phyloP scores from a whole-genome alignment of 371 early-diverging fungal species.

The Batrachochytrium dendrobatidis region DNA sequence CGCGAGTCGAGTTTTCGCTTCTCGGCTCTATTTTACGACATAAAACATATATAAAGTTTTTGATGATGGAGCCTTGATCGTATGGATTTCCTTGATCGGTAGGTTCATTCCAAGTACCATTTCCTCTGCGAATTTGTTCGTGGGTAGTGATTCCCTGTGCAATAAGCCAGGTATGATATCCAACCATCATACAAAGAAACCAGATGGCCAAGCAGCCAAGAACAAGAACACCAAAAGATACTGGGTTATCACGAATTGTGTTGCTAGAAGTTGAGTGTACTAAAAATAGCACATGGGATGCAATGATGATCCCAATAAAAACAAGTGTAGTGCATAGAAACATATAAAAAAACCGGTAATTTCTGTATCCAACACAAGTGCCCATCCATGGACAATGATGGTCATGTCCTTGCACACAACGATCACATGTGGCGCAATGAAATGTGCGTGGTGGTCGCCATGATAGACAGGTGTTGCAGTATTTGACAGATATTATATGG shows the following conservation, averaged over 20 bases:
- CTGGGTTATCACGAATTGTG: not conserved
- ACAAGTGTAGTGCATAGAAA: conserved; percentile 45
- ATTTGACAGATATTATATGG: conserved; percentile 52
- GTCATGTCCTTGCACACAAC: conserved; percentile 61
- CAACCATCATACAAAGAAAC: conserved; percentile 60
- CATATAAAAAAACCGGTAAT: conserved; percentile 77
- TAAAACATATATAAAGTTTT: too few species aligned
- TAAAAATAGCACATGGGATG: conserved; percentile 49
- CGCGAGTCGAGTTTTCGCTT: too few species aligned
- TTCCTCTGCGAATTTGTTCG: conserved; percentile 74
- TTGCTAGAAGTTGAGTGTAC: conserved; percentile 19
- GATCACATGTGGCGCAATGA: conserved; percentile 84
- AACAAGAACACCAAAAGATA: conserved; percentile 23
- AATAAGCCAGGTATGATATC: conserved; percentile 68
- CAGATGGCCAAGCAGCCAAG: conserved; percentile 53
- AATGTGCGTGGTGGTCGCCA: conserved; percentile 83
- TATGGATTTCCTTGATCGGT: too few species aligned
- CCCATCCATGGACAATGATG: conserved; percentile 85
- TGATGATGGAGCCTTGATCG: too few species aligned
- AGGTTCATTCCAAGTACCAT: too few species aligned
- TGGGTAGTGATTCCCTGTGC: conserved; percentile 75
- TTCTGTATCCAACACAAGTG: conserved; percentile 87
- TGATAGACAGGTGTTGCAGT: conserved; percentile 79
- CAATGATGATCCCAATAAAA: conserved; percentile 44
- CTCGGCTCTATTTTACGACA: too few species aligned